Base-by-base conservation (phyloP, 306 rosid species). In the Echinosophora koreensis region DNA sequence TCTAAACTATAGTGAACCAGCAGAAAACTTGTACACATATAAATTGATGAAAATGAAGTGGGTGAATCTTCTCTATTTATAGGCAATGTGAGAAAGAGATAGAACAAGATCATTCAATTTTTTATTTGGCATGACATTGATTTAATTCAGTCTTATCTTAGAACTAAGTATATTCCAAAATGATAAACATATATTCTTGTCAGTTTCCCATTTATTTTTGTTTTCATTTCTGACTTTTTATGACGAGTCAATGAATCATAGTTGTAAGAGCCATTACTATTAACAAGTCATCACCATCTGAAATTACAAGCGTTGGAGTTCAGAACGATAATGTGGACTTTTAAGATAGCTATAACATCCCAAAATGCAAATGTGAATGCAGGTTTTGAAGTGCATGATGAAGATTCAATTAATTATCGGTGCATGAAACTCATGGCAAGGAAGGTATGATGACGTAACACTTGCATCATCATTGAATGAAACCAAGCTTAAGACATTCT, bases 111-210 rank as follows among this genome's bases (percentile, higher is more conserved):
- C 63, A 57, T 11, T 32, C 6, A 65, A 15, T 65, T 41, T 28
- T 16, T 47, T 7, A 14, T 5, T 7, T 3, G 16, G 32, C 2
- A 55, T 39, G 37, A 27, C 41, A 37, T 37, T 37, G 5, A 3
- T 71, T 54, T 54, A 18, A 52, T 70, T 15, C 64, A 35, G 0
- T 37, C 76, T 54, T 37, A 71, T 71, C 65, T 37, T 55, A 18
- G 11, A 16, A 18, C 30, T 15, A 3, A 37, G 5, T 16, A 9
- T 55, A 4, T 38, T 71, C 14, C 39, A 37, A 37, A 37, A 55
- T 18, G 4, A 55, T 37, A 2, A 71, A 52, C 37, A 30, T 30
- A 34, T 27, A 71, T 17, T 11, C 22, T 71, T 38, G 66, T 55
- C 39, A 17, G 8, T 56, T 55, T 70, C 34, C 18, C 18, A 7